Conservation (phyloP, 2,329 filamentous ascomycete species). For the Juglanconis sp. region DNA sequence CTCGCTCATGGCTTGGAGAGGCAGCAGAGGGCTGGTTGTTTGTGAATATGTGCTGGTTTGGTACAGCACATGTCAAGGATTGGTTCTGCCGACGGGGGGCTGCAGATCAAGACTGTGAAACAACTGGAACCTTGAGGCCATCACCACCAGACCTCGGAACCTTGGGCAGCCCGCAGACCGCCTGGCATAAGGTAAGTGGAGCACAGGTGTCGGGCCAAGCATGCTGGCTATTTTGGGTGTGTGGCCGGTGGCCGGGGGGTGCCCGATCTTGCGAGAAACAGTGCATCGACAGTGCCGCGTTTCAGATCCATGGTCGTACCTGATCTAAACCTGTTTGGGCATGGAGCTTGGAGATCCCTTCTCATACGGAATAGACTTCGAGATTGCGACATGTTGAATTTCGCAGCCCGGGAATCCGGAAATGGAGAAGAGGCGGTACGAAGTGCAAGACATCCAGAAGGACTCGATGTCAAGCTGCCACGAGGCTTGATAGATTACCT, state of each 20-base stretch:
- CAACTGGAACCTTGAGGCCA: neutral
- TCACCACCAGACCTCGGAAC: no score
- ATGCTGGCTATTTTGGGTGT: neutral
- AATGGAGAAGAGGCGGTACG: neutral
- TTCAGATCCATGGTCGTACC: slow-evolving; percentile 20
- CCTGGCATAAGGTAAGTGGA: no score
- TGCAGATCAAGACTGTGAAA: neutral
- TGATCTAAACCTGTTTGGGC: slow-evolving; percentile 23
- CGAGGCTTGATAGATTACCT: neutral
- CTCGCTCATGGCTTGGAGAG: neutral
- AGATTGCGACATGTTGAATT: neutral
- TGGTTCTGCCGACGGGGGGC: no score
- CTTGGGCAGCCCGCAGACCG: no score
- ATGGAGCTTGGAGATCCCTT: neutral
- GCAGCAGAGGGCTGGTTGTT: no score
- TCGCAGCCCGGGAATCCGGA: neutral
- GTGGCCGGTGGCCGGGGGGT: neutral
- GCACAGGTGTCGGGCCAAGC: no score
- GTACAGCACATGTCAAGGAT: no score
- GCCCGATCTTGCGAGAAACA: neutral
- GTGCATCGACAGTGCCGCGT: slow-evolving; percentile 14
- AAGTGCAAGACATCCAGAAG: neutral
- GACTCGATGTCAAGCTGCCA: neutral
- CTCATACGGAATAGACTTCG: neutral
- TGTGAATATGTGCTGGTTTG: no score